Percentiles rank a stretch among this genome's conserved stretches.
Conservation (phyloP, 208 protist species). For the Trypanosoma platydactyli region DNA sequence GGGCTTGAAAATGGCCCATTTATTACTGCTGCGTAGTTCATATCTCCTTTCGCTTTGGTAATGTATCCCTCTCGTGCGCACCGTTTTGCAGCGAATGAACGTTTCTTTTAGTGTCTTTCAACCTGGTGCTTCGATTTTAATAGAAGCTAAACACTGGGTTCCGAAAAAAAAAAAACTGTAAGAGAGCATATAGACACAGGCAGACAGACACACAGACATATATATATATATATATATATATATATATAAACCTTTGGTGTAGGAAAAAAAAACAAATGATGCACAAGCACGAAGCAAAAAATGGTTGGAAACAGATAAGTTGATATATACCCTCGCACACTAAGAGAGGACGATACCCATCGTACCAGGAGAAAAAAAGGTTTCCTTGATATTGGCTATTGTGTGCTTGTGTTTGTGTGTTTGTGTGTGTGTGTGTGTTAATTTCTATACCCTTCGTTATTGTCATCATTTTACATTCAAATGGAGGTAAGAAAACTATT, state of each 20-base stretch:
- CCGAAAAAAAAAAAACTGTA: background rate
- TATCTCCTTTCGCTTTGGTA: background rate
- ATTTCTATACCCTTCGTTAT: no score
- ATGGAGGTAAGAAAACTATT: slow-evolving; percentile 7
- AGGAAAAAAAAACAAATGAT: slow-evolving; percentile 29
- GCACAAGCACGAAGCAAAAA: background rate
- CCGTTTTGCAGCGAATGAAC: no score
- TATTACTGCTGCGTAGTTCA: slow-evolving; percentile 28
- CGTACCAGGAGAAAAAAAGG: no score
- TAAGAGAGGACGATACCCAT: no score
- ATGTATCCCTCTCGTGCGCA: background rate
- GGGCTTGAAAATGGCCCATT: slow-evolving; percentile 19
- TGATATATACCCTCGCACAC: no score
- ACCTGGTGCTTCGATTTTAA: background rate
- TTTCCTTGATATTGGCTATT: no score
- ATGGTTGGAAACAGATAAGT: no score
- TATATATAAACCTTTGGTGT: background rate
- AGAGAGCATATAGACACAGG: background rate
- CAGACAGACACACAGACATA: background rate
- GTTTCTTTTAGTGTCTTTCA: slow-evolving; percentile 9
- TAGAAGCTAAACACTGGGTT: no score
- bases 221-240: background rate
- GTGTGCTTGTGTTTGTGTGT: no score
- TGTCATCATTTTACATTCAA: no score
- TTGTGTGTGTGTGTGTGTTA: no score